Conservation (phyloP, 257 asterid genomes). For the Galeopsis tetrahit region DNA sequence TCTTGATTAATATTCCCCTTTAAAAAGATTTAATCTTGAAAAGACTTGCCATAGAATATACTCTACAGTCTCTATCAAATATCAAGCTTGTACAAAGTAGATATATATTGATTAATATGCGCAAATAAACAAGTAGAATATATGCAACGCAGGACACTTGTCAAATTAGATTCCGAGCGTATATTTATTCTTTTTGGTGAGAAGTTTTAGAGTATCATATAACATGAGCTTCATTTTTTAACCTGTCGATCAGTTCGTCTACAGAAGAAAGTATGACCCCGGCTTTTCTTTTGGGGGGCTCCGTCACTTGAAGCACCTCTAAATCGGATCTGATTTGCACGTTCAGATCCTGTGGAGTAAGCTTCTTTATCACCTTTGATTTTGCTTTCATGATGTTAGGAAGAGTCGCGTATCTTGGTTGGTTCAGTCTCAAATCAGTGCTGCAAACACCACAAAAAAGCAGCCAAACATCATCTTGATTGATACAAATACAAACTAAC, state of each 20-base stretch:
- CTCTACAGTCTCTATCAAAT: background rate
- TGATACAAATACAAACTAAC: background rate
- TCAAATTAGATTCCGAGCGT: background rate
- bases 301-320: constrained; percentile 77
- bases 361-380: constrained; percentile 77
- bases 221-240: constrained; percentile 80
- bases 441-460: constrained; percentile 46
- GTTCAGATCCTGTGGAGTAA: constrained; percentile 71
- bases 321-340: constrained; percentile 72
- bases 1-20: constrained; percentile 10
- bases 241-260: constrained; percentile 86
- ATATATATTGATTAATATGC: background rate
- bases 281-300: constrained; percentile 92
- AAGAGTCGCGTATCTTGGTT: constrained; percentile 93
- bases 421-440: constrained; percentile 89
- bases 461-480: constrained; percentile 23
- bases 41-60: background rate
- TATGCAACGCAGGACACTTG: no score
- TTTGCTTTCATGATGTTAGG: constrained; percentile 98
- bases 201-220: constrained; percentile 40
- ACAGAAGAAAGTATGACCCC: constrained; percentile 84
- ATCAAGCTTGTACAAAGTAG: background rate
- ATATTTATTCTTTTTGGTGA: background rate
- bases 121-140: background rate
- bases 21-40: background rate